Conservation (phyloP, 352 stramenopile species). For the Thraustotheca clavata region DNA sequence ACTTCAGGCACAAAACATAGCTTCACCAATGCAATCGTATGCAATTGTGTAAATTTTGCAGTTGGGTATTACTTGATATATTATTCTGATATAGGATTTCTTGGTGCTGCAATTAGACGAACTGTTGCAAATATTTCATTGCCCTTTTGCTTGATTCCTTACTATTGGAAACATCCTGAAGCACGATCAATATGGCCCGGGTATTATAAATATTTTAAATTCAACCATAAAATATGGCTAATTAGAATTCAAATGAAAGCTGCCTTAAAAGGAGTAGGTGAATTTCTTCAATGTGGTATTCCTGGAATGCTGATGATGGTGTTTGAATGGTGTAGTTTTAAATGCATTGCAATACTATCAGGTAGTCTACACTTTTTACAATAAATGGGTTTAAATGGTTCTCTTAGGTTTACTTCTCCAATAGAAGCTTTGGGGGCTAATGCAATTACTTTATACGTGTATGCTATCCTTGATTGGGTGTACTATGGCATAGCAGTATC, state of each 20-base stretch:
- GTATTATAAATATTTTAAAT: background rate
- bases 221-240: background rate
- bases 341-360: slow-evolving; percentile 25
- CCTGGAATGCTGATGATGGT: slow-evolving; percentile 51
- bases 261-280: slow-evolving; percentile 32
- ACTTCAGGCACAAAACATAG: slow-evolving; percentile 61
- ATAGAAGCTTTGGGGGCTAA: slow-evolving; percentile 29
- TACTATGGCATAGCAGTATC: slow-evolving; percentile 57
- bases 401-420: slow-evolving; percentile 50
- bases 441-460: slow-evolving; percentile 54
- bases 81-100: slow-evolving; percentile 51
- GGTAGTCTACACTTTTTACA: too few relatives aligned
- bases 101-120: slow-evolving; percentile 55
- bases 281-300: slow-evolving; percentile 53
- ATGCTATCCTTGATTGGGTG: slow-evolving; percentile 64
- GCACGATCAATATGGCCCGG: background rate
- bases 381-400: too few relatives aligned
- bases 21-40: slow-evolving; percentile 42
- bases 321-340: slow-evolving; percentile 32
- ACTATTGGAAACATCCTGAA: slow-evolving; percentile 15
- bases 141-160: slow-evolving; percentile 26
- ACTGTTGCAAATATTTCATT: slow-evolving; percentile 45
- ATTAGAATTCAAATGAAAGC: slow-evolving; percentile 28
- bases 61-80: slow-evolving; percentile 64
- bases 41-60: slow-evolving; percentile 49